Evolutionary conservation across 2,329 filamentous ascomycete species (phyloP).

Genomic region (Cytospora chrysosperma): DNA sequence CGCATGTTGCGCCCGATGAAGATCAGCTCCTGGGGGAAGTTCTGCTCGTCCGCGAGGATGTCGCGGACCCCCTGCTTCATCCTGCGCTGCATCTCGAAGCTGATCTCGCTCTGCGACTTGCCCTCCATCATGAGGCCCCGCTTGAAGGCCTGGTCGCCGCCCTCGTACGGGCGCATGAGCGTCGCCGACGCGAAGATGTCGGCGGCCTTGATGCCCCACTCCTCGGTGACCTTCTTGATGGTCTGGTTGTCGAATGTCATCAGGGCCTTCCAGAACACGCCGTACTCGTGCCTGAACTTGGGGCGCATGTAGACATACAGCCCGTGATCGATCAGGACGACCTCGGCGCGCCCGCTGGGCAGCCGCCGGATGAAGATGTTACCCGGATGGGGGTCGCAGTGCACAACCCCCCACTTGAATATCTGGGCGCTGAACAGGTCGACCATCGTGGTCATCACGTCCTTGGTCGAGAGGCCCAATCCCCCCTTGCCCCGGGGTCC

Average conservation of each 20-base stretch:
- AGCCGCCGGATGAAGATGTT: constrained; percentile 94
- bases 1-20: constrained; percentile 91
- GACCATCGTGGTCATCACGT: constrained; percentile 95
- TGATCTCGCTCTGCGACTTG: constrained; percentile 65
- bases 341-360: constrained; percentile 77
- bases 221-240: constrained; percentile 66
- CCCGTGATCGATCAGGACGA: constrained; percentile 96
- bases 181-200: constrained; percentile 93
- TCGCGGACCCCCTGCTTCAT: constrained; percentile 68
- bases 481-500: constrained; percentile 73
- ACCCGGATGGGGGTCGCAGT: constrained; percentile 95
- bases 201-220: constrained; percentile 86
- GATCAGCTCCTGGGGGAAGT: constrained; percentile 86
- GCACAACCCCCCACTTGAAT: constrained; percentile 93
- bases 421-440: constrained; percentile 97
- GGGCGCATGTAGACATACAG: constrained; percentile 91
- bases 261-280: constrained; percentile 87
- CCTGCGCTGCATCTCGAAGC: constrained; percentile 84
- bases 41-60: constrained; percentile 79
- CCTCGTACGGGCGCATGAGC: constrained; percentile 85
- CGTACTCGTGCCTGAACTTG: constrained; percentile 81
- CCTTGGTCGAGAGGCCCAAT: constrained; percentile 75
- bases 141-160: constrained; percentile 69
- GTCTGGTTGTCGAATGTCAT: constrained; percentile 90
- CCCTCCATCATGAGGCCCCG: constrained; percentile 62